Evolutionary conservation across 768 basidiomycete genomes (phyloP).

Genomic region (Pleurotus eryngii): DNA sequence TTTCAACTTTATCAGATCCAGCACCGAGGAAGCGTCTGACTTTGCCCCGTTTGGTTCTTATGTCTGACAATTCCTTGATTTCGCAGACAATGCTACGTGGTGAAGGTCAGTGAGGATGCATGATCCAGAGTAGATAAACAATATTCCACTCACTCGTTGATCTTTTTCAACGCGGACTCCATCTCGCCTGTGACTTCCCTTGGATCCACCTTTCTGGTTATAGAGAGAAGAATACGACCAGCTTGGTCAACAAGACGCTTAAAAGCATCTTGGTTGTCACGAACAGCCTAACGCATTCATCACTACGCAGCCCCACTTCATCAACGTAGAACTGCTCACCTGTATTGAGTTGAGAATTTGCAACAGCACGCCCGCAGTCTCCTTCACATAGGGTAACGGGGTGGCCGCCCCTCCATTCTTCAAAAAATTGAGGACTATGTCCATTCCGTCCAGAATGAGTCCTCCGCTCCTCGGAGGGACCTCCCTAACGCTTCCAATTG

Average conservation of each 20-base stretch:
- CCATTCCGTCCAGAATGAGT: not conserved
- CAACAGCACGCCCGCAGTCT: not conserved
- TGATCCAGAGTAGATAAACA: no score
- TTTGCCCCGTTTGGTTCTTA: no score
- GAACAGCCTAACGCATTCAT: not conserved
- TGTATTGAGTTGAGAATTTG: constrained; percentile 1
- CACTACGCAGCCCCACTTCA: not conserved
- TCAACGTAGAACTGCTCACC: not conserved
- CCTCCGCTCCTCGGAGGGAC: not conserved
- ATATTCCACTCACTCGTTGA: not conserved
- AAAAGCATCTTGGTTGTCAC: constrained; percentile 5
- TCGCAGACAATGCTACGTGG: no score
- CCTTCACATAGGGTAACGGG: no score
- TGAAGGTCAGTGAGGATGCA: no score
- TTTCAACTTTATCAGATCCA: no score
- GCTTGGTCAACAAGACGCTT: not conserved
- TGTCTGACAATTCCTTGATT: no score
- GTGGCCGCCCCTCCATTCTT: no score
- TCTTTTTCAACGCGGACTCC: not conserved
- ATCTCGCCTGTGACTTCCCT: not conserved
- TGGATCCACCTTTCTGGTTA: no score
- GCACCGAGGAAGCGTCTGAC: no score
- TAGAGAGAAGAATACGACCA: not conserved
- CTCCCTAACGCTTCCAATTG: no score
- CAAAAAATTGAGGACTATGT: not conserved